Conservation (phyloP, 208 protist species). For the Tritrichomonas musculus region DNA sequence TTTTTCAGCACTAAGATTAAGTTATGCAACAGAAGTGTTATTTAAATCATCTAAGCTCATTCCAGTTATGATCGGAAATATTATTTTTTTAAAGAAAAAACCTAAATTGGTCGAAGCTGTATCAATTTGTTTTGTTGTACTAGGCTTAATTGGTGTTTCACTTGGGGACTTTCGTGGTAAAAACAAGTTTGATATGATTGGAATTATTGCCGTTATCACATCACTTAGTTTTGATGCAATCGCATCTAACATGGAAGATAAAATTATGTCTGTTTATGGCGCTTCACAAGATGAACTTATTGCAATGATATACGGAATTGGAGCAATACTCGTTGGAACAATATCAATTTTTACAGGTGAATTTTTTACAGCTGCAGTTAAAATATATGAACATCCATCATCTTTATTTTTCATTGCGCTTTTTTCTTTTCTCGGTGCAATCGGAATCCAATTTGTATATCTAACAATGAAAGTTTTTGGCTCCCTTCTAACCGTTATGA, state of each 20-base stretch:
- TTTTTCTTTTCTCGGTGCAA: background rate
- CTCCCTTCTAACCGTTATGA: background rate
- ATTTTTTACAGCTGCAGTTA: background rate
- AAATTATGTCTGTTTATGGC: background rate
- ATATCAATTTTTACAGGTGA: background rate
- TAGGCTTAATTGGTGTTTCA: background rate
- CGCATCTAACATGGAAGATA: slow-evolving; percentile 7
- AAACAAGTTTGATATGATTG: background rate
- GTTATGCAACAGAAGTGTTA: background rate
- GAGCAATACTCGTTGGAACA: background rate
- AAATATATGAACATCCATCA: background rate
- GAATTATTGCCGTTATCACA: background rate
- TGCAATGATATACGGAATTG: background rate
- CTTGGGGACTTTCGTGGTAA: background rate
- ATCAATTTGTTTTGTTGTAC: background rate
- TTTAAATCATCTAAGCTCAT: background rate
- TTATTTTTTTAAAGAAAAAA: background rate
- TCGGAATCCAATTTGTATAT: slow-evolving; percentile 16
- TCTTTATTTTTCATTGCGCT: background rate
- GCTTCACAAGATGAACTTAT: background rate
- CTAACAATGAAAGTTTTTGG: background rate
- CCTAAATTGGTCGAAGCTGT: background rate
- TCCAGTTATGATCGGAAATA: background rate
- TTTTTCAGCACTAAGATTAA: background rate
- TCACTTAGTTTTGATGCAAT: background rate